A percentile compares a stretch with the other conserved stretches of the same genome.
Conservation (phyloP, 768 basidiomycete genomes). For the Boletus vermiculosoides region DNA sequence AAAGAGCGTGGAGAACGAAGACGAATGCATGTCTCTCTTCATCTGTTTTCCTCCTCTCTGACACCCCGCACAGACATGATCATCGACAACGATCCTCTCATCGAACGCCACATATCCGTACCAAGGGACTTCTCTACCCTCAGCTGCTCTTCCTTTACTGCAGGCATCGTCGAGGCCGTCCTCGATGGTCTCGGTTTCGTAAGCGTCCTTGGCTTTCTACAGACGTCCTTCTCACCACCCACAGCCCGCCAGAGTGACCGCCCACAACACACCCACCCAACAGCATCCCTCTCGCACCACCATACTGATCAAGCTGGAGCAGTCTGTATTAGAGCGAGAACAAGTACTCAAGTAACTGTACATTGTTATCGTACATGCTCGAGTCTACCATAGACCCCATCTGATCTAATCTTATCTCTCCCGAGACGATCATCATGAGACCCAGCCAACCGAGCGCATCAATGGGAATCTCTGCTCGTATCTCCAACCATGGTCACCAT, state of each 20-base stretch:
- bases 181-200: constrained; percentile 94
- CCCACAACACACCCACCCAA: constrained; percentile 85
- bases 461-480: neutral
- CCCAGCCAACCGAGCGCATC: neutral
- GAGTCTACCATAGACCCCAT: neutral
- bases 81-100: constrained; percentile 90
- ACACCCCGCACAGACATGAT: constrained; percentile 76
- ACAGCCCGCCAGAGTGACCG: constrained; percentile 95
- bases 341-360: constrained; percentile 67
- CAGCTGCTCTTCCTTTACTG: constrained; percentile 96
- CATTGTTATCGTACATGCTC: constrained; percentile 11
- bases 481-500: constrained; percentile 51
- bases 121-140: constrained; percentile 92
- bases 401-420: constrained; percentile 14
- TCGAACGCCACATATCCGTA: constrained; percentile 90
- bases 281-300: constrained; percentile 84
- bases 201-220: constrained; percentile 35
- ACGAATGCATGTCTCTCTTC: constrained; percentile 70
- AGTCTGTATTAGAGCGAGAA: constrained; percentile 90
- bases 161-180: constrained; percentile 96
- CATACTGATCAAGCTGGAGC: constrained; percentile 96
- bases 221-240: constrained; percentile 11
- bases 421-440: neutral
- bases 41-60: neutral
- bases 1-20: constrained; percentile 92